Conservation (phyloP, 2,329 filamentous ascomycete species). For the Cucurbitaria berberidis region DNA sequence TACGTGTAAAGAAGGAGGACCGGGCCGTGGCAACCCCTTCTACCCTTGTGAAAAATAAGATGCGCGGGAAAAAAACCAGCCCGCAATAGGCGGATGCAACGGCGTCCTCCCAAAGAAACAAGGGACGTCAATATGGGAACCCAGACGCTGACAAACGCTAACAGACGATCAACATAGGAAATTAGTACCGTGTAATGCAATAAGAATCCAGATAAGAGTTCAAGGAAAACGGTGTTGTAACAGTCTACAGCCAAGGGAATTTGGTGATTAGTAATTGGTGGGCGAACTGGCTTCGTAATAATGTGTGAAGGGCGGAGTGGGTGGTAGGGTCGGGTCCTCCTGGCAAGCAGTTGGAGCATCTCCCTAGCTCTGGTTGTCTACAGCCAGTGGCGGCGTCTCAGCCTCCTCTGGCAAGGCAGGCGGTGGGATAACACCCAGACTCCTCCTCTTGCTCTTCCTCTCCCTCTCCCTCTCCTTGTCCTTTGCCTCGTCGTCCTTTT, state of each 20-base stretch:
- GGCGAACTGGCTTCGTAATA: neutral
- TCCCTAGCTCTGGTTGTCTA: slow-evolving; percentile 29
- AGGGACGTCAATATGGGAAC: too few relatives aligned
- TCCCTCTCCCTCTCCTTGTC: slow-evolving; percentile 17
- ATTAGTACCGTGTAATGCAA: slow-evolving; percentile 11
- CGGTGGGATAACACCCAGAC: slow-evolving; percentile 35
- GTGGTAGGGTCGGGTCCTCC: too few relatives aligned
- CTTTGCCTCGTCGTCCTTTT: slow-evolving; percentile 29
- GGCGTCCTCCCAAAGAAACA: neutral
- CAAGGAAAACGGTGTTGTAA: slow-evolving; percentile 12
- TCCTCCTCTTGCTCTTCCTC: slow-evolving; percentile 44
- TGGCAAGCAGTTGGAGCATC: slow-evolving; percentile 15
- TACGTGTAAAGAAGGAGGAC: slow-evolving; percentile 4
- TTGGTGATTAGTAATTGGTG: slow-evolving; percentile 6
- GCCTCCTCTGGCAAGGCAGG: slow-evolving; percentile 35
- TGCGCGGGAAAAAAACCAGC: too few relatives aligned
- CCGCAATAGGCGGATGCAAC: slow-evolving; percentile 14
- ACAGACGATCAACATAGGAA: slow-evolving; percentile 2
- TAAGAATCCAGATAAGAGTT: slow-evolving; percentile 7
- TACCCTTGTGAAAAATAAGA: too few relatives aligned
- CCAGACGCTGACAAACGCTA: slow-evolving; percentile 13
- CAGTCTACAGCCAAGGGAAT: slow-evolving; percentile 30
- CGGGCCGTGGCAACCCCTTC: neutral
- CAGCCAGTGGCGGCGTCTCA: slow-evolving; percentile 27
- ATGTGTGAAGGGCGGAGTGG: neutral